Evolutionary conservation across 148 eudicot species (phyloP).

Genomic region (Vaccinium vitisidaea): DNA sequence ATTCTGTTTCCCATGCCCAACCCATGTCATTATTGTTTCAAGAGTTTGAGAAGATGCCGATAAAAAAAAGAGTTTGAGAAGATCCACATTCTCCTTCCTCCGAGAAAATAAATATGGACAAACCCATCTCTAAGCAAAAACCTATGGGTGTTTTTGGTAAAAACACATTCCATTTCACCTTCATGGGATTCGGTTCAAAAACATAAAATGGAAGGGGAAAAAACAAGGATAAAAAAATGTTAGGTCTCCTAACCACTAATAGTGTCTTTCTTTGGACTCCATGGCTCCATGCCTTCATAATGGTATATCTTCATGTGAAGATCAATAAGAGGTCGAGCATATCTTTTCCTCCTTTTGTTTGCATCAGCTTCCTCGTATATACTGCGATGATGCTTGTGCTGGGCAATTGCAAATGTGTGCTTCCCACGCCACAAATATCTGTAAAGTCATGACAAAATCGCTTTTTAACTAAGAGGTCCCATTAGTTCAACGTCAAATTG

Average conservation of each 20-base stretch:
- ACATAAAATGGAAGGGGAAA: neutral
- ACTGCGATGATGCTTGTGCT: conserved; percentile 87
- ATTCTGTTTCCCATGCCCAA: neutral
- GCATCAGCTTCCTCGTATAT: conserved; percentile 98
- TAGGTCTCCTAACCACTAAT: conserved; percentile 60
- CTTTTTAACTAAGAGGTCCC: neutral
- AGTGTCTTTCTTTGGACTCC: conserved; percentile 68
- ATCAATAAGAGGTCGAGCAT: conserved; percentile 95
- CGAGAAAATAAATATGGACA: neutral
- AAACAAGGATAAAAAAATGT: neutral
- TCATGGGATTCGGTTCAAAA: neutral
- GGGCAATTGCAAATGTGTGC: conserved; percentile 91
- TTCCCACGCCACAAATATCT: conserved; percentile 98
- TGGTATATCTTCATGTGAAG: conserved; percentile 90
- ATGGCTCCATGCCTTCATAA: conserved; percentile 54
- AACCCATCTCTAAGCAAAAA: neutral
- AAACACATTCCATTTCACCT: neutral
- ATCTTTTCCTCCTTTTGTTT: conserved; percentile 92
- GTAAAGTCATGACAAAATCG: conserved; percentile 11
- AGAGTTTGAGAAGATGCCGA: neutral
- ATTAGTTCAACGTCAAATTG: conserved; percentile 1
- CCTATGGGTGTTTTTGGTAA: neutral
- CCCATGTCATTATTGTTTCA: neutral
- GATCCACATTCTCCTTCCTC: neutral
- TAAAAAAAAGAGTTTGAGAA: neutral